Evolutionary conservation across 2,329 filamentous ascomycete species (phyloP).

Genomic region (Coniella lustricola): DNA sequence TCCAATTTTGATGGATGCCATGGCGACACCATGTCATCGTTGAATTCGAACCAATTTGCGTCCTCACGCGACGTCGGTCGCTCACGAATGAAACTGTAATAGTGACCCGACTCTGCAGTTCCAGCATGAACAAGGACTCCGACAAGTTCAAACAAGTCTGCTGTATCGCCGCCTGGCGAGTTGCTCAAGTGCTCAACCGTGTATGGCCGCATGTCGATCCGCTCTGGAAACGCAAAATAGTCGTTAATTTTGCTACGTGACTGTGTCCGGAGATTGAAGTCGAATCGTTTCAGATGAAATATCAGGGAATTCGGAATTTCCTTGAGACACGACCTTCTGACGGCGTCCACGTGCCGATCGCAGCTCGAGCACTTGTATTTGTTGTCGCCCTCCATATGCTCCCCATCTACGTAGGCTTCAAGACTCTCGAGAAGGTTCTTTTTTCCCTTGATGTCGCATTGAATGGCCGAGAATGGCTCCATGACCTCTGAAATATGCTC

Average conservation of each 20-base stretch:
- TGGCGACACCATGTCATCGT: constrained; percentile 72
- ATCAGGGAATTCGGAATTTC: constrained; percentile 91
- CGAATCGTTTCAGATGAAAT: constrained; percentile 86
- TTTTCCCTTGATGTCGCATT: constrained; percentile 95
- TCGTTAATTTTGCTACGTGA: constrained; percentile 92
- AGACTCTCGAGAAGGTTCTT: constrained; percentile 76
- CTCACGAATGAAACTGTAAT: constrained; percentile 92
- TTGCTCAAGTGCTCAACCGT: constrained; percentile 78
- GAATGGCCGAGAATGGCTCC: constrained; percentile 89
- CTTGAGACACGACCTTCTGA: constrained; percentile 87
- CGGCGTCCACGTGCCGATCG: constrained; percentile 81
- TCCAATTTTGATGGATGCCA: constrained; percentile 73
- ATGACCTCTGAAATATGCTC: constrained; percentile 84
- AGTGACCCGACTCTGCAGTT: constrained; percentile 89
- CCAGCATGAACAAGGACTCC: constrained; percentile 90
- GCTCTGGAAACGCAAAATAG: constrained; percentile 77
- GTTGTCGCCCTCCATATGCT: constrained; percentile 96
- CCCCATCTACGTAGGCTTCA: constrained; percentile 90
- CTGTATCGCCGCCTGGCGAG: constrained; percentile 42
- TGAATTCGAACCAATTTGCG: constrained; percentile 80
- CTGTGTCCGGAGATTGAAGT: constrained; percentile 71
- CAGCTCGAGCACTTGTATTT: constrained; percentile 96
- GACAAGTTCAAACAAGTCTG: constrained; percentile 88
- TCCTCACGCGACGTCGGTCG: constrained; percentile 48
- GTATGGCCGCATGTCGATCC: constrained; percentile 83